These are phyloP conservation scores for Dimargaris cristalligena DNA, from an alignment of 192 early-diverging fungal species.

Conservation along the genomic window DNA sequence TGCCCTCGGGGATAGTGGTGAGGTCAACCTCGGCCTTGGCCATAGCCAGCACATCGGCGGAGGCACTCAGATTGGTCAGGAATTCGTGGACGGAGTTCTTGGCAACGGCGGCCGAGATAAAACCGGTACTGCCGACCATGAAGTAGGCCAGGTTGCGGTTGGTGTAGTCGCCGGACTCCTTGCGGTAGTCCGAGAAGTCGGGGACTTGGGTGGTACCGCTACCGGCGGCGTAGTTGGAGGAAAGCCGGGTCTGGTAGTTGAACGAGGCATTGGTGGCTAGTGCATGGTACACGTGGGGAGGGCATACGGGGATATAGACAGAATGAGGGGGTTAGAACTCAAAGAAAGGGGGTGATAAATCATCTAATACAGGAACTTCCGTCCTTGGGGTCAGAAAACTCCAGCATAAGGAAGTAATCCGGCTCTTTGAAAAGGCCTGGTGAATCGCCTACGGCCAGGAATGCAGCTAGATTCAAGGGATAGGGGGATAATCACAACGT, in stretches of 20 bases:
- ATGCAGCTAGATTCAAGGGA: no score
- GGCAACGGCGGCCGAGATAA: slow-evolving; percentile 62
- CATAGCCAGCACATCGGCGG: slow-evolving; percentile 95
- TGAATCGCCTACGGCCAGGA: no score
- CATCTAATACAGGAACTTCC: no score
- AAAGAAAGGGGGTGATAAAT: no score
- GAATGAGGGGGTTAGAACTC: no score
- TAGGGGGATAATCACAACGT: no score
- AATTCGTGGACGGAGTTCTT: slow-evolving; percentile 74
- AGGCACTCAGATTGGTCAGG: slow-evolving; percentile 76
- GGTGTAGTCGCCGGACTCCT: slow-evolving; percentile 39
- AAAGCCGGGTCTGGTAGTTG: slow-evolving; percentile 27
- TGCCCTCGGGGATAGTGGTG: slow-evolving; percentile 83
- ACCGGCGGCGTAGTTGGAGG: slow-evolving; percentile 34
- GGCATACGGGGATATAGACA: no score
- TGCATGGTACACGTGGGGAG: no score
- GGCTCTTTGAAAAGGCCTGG: no score
- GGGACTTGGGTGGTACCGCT: slow-evolving; percentile 48
- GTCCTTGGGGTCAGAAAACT: no score
- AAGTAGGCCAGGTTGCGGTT: slow-evolving; percentile 78
- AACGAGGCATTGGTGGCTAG: not conserved
- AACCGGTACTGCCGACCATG: slow-evolving; percentile 80
- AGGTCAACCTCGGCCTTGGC: slow-evolving; percentile 95
- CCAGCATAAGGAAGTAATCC: no score
- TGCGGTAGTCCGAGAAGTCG: slow-evolving; percentile 62